Conservation (phyloP, 2,329 filamentous ascomycete genomes). For the Colletotrichum euphorbiae region DNA sequence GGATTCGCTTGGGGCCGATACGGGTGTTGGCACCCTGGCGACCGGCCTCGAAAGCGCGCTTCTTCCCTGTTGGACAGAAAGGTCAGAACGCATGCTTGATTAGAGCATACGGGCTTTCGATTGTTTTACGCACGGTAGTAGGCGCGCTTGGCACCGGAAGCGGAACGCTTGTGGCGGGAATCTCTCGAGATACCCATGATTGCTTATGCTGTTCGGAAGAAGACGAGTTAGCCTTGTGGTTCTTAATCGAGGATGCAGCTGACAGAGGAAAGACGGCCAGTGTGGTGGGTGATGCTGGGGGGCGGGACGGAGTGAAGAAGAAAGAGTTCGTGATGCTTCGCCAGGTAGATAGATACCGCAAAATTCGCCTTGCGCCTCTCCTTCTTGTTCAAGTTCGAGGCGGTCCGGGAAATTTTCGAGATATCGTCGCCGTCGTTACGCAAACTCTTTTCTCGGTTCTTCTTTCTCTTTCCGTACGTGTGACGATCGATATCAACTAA, state of each 20-base stretch:
- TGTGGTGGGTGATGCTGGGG: not conserved
- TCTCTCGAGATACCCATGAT: constrained; percentile 99
- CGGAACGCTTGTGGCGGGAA: constrained; percentile 99
- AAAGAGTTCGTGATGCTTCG: not conserved
- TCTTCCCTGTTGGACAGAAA: constrained; percentile 79
- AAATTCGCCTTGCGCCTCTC: constrained; percentile 25
- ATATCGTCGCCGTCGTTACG: constrained; percentile 7
- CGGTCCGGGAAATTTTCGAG: constrained; percentile 8
- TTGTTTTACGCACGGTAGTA: constrained; percentile 81
- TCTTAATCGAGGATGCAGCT: not conserved
- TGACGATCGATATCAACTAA: constrained; percentile 29
- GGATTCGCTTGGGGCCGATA: constrained; percentile 97
- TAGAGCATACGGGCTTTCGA: constrained; percentile 76
- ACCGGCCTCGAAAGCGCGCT: constrained; percentile 99
- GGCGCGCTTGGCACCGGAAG: constrained; percentile 97
- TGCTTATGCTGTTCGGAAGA: constrained; percentile 71
- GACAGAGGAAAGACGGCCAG: not conserved
- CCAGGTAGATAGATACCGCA: constrained; percentile 33
- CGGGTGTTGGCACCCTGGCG: constrained; percentile 99
- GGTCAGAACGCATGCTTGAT: constrained; percentile 78
- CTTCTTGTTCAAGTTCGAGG: not conserved
- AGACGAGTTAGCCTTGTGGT: constrained; percentile 42
- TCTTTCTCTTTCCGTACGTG: constrained; percentile 4
- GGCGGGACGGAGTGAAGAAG: not conserved
- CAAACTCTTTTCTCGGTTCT: not conserved